These are phyloP conservation scores for Kappamyces sp. DNA, from an alignment of 192 early-diverging fungal species.

Conservation along the genomic window DNA sequence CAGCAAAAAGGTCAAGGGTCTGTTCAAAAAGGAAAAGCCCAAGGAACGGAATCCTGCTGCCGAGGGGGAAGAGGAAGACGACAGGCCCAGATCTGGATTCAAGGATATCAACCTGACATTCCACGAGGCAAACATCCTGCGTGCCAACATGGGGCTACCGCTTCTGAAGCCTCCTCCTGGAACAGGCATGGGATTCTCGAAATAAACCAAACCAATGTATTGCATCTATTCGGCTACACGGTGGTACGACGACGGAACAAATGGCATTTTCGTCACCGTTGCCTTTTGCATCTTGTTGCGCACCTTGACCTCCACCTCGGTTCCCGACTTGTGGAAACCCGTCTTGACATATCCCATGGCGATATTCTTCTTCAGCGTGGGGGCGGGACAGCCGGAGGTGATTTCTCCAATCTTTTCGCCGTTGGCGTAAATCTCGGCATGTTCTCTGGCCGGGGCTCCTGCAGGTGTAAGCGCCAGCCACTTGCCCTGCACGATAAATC, in stretches of 20 bases:
- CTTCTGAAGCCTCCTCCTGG: neutral
- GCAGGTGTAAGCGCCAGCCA: too few relatives aligned
- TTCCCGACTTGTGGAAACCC: slow-evolving; percentile 86
- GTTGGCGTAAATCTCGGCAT: slow-evolving; percentile 60
- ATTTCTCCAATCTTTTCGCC: slow-evolving; percentile 70
- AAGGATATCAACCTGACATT: neutral
- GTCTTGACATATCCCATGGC: slow-evolving; percentile 94
- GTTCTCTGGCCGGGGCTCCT: slow-evolving; percentile 75
- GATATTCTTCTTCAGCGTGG: slow-evolving; percentile 88
- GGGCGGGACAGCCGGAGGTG: slow-evolving; percentile 89
- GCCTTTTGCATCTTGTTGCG: slow-evolving; percentile 80
- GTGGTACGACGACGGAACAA: slow-evolving; percentile 74
- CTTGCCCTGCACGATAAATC: slow-evolving; percentile 75
- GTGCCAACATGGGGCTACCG: slow-evolving; percentile 2
- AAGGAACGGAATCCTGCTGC: neutral
- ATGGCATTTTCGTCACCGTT: slow-evolving; percentile 88
- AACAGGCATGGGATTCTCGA: too few relatives aligned
- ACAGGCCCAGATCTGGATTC: neutral
- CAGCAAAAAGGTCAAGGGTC: slow-evolving; percentile 38
- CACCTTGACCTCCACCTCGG: slow-evolving; percentile 86
- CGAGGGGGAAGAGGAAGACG: slow-evolving; percentile 9
- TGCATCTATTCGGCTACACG: neutral
- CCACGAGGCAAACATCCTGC: slow-evolving; percentile 9
- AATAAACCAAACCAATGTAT: too few relatives aligned
- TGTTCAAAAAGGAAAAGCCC: slow-evolving; percentile 42